Percentiles rank a stretch among this genome's conserved stretches.
Conservation (phyloP, 2,329 filamentous ascomycete genomes). For the Pseudopithomyces chartarum region DNA sequence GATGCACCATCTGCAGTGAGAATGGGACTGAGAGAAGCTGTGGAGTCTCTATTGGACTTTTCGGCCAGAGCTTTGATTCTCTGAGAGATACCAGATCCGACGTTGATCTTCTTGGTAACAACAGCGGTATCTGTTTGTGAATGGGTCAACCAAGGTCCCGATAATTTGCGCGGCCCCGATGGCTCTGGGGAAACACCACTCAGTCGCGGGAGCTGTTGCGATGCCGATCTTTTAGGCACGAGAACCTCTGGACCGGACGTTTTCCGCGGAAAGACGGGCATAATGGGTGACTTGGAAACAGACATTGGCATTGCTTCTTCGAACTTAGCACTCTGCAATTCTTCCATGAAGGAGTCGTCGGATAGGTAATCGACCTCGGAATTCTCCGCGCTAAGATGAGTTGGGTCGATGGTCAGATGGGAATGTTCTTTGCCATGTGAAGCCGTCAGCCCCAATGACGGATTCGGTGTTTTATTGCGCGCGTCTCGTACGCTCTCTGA, state of each 20-base stretch:
- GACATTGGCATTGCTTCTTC: conserved; percentile 82
- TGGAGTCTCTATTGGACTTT: conserved; percentile 60
- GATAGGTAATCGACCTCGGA: conserved; percentile 60
- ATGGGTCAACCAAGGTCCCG: conserved; percentile 38
- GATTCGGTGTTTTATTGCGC: conserved; percentile 24
- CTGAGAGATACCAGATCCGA: conserved; percentile 90
- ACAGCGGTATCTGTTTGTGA: conserved; percentile 30
- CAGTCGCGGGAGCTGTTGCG: conserved; percentile 39
- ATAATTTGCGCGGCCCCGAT: conserved; percentile 29
- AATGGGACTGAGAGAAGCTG: conserved; percentile 27
- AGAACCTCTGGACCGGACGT: conserved; percentile 26
- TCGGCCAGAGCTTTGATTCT: conserved; percentile 93
- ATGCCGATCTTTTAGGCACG: conserved; percentile 39
- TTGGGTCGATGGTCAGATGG: conserved; percentile 46
- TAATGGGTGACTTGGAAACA: conserved; percentile 77
- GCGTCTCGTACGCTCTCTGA: conserved; percentile 21
- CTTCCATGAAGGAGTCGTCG: conserved; percentile 85
- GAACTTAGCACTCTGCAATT: conserved; percentile 79
- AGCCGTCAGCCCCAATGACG: conserved; percentile 22
- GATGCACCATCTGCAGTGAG: conserved; percentile 32
- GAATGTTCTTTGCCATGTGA: conserved; percentile 45
- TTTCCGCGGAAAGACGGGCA: conserved; percentile 60
- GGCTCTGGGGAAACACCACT: conserved; percentile 36
- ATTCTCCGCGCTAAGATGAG: conserved; percentile 45
- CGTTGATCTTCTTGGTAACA: conserved; percentile 73